Conservation (phyloP, 148 eudicot genomes). For the Talinum fruticosum region DNA sequence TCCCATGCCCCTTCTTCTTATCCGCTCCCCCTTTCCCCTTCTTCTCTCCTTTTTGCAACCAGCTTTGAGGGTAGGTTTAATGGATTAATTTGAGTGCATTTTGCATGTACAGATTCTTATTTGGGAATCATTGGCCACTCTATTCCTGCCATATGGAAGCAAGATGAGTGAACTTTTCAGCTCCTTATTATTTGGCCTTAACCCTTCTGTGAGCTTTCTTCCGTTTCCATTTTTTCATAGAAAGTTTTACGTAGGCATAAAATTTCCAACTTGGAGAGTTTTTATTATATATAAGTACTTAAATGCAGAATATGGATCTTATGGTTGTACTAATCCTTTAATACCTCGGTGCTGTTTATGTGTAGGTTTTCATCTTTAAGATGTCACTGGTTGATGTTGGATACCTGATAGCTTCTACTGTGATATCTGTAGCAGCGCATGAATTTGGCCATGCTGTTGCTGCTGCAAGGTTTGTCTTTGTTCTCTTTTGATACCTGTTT, state of each 20-base stretch:
- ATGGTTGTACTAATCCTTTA: background rate
- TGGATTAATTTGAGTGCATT: slow-evolving; percentile 5
- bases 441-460: slow-evolving; percentile 95
- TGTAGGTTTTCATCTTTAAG: slow-evolving; percentile 54
- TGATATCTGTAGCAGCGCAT: slow-evolving; percentile 65
- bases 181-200: slow-evolving; percentile 49
- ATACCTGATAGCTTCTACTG: slow-evolving; percentile 52
- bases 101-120: slow-evolving; percentile 52
- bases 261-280: background rate
- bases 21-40: background rate
- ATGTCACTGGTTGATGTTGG: slow-evolving; percentile 57
- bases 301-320: background rate
- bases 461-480: slow-evolving; percentile 79
- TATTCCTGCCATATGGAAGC: slow-evolving; percentile 40
- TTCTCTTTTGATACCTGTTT: slow-evolving; percentile 12
- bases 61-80: background rate
- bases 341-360: background rate
- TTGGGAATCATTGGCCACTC: slow-evolving; percentile 44
- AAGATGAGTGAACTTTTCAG: slow-evolving; percentile 40
- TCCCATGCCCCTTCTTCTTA: background rate
- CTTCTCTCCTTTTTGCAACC: no score
- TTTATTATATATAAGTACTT: background rate
- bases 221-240: background rate
- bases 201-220: slow-evolving; percentile 56
- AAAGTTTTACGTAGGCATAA: background rate